Conservation (phyloP, 257 asterid genomes). For the Solanum commersonii region DNA sequence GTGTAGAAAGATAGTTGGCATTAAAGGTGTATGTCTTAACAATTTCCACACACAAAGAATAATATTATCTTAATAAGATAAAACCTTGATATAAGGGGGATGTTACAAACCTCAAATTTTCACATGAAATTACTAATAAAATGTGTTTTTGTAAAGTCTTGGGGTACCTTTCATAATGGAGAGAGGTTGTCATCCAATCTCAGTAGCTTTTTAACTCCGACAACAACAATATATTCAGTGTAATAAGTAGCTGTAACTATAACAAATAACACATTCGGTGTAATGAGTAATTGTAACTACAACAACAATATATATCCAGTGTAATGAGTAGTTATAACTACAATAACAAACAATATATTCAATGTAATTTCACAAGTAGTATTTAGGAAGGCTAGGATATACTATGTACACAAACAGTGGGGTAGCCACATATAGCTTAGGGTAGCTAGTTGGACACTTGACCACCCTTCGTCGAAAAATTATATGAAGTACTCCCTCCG, state of each 20-base stretch:
- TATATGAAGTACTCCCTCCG: not conserved
- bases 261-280: no score
- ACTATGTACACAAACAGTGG: not conserved
- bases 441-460: not conserved
- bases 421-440: not conserved
- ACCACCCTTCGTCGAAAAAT: not conserved
- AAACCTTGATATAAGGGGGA: not conserved
- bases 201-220: no score
- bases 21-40: not conserved
- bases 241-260: no score
- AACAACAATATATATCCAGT: no score
- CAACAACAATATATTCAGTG: no score
- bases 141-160: not conserved
- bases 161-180: not conserved
- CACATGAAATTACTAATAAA: not conserved
- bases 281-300: no score
- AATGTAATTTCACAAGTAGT: no score
- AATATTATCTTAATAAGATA: not conserved
- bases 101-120: not conserved
- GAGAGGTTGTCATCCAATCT: slow-evolving; percentile 7
- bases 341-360: no score
- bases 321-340: no score
- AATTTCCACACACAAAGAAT: not conserved
- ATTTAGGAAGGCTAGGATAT: no score
- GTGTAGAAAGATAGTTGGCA: not conserved